phyloP scores from a whole-genome alignment of 768 basidiomycete genomes.

The Amanita muscaria region DNA sequence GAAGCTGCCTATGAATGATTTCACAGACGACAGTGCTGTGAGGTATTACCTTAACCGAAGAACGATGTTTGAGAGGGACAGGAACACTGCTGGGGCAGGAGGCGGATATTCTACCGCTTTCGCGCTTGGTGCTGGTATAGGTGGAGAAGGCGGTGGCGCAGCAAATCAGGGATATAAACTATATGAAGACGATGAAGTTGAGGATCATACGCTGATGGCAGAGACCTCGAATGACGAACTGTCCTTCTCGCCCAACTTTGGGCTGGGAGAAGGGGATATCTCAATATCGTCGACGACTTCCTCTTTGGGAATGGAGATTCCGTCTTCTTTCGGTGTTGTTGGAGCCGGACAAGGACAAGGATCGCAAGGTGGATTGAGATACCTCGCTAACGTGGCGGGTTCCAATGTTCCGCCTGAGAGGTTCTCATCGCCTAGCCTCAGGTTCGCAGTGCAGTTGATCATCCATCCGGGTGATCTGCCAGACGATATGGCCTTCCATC shows the following conservation, averaged over 20 bases:
- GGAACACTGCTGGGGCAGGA: background rate
- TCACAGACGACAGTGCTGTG: conserved; percentile 92
- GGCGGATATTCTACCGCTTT: no score
- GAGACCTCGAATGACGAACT: conserved; percentile 26
- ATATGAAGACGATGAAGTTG: conserved; percentile 24
- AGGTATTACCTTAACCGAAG: conserved; percentile 90
- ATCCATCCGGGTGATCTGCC: conserved; percentile 90
- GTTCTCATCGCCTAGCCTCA: conserved; percentile 73
- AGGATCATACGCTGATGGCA: conserved; percentile 36
- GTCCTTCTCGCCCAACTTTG: background rate
- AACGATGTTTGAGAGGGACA: background rate
- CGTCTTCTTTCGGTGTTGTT: conserved; percentile 11
- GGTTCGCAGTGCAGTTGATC: conserved; percentile 80
- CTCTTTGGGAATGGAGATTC: background rate
- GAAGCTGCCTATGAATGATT: conserved; percentile 93
- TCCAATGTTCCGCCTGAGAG: conserved; percentile 54
- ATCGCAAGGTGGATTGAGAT: no score
- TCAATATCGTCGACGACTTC: conserved; percentile 3
- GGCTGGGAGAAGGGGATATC: conserved; percentile 15
- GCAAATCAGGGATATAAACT: background rate
- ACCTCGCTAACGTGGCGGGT: conserved; percentile 13
- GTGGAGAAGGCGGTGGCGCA: background rate
- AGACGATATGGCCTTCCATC: conserved; percentile 92
- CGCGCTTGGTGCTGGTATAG: no score
- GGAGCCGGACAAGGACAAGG: no score